These are phyloP conservation scores for Fusarium ambrosium DNA, from an alignment of 2,329 filamentous ascomycete species.

Conservation along the genomic window DNA sequence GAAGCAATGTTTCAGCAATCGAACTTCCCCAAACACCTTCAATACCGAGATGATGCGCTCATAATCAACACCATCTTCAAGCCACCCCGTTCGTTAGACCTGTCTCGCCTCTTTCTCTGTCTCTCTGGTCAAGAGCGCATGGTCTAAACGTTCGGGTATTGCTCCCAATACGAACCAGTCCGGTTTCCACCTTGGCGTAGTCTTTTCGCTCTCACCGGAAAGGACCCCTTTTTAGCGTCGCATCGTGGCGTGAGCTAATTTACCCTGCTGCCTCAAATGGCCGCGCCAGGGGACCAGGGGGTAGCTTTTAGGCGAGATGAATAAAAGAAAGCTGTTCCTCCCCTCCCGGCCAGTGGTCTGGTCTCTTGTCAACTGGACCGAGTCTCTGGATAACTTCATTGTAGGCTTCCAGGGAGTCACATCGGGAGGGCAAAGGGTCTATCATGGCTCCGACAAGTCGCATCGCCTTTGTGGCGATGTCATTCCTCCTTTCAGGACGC, in stretches of 20 bases:
- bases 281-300: slow-evolving; percentile 23
- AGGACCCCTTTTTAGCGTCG: slow-evolving; percentile 35
- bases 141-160: slow-evolving; percentile 17
- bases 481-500: slow-evolving; percentile 38
- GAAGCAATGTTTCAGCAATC: background rate
- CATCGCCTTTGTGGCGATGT: slow-evolving; percentile 44
- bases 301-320: slow-evolving; percentile 39
- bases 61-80: background rate
- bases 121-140: background rate
- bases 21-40: background rate
- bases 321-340: slow-evolving; percentile 38
- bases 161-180: slow-evolving; percentile 24
- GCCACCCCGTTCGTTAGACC: slow-evolving; percentile 14
- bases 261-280: slow-evolving; percentile 24
- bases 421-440: slow-evolving; percentile 38
- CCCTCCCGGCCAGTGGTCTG: background rate
- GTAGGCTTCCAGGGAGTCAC: slow-evolving; percentile 20
- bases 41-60: background rate
- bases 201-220: slow-evolving; percentile 19
- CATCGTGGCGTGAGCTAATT: slow-evolving; percentile 43
- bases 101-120: background rate
- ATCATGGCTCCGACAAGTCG: slow-evolving; percentile 43
- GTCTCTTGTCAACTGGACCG: slow-evolving; percentile 1
- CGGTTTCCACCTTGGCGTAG: slow-evolving; percentile 8
- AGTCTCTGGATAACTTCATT: slow-evolving; percentile 19